Base-by-base conservation (phyloP, 1,139 yeast genomes). In the Sugiyamaella sp. region DNA sequence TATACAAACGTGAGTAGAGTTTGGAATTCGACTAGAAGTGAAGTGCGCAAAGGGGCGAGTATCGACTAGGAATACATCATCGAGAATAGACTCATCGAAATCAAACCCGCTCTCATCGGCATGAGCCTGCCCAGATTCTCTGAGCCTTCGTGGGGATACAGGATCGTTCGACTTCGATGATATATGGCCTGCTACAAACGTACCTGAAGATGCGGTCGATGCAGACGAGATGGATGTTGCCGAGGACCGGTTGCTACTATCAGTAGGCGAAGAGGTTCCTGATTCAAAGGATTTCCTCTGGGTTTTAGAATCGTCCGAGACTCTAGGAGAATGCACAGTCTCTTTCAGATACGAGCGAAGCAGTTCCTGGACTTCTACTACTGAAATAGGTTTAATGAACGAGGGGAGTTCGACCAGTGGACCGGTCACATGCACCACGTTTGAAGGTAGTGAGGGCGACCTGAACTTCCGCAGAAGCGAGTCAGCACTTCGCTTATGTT, bases 21-120 rank as follows among this genome's bases (percentile, higher is more conserved):
- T 71, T n/a, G 62, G 63, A 14, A 89, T 66, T 55, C 84, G 84
- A 3, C 76, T 65, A 53, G 72, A 74, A 29, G 80, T 73, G 66
- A 73, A 86, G 51, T 84, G 88, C 3, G 86, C 79, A 63, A 80
- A 85, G 0, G 95, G 85, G 50, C 96, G 74, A 17, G 85, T 80
- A 66, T 89, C 96, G 14, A 89, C 72, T 3, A 85, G 20, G 20
- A 53, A 43, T 12, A 49, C 24, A 20, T 45, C 46, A 32, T 38
- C 41, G 2, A 32, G 16, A 35, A 44, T 21, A 6, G 48, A 44
- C 16, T 33, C 14, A 14, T 32, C 21, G 20, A 29, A 43, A n/a
- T 9, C 19, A 17, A 35, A 41, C 9, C 8, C 9, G 16, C 4
- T 35, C n/a, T 41, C 35, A 2, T 24, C 45, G n/a, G 8, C 14